Conservation (phyloP, 306 rosid species). For the Cucumis hystrix region DNA sequence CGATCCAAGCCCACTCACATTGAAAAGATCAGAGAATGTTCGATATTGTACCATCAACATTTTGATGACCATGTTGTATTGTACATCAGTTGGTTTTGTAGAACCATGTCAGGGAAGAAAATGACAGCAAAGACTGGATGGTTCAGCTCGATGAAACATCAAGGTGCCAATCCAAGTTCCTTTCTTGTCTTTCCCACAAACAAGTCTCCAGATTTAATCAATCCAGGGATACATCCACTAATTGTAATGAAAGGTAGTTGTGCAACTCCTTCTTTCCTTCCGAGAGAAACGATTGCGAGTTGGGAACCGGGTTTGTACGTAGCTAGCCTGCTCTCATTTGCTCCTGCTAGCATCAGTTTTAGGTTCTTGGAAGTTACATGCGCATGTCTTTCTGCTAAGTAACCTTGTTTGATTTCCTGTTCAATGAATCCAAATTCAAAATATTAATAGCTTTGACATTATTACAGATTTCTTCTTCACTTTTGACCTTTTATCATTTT, state of each 20-base stretch:
- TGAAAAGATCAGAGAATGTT: neutral
- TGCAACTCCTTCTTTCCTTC: slow-evolving; percentile 33
- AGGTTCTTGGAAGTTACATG: slow-evolving; percentile 18
- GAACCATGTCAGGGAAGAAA: neutral
- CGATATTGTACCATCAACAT: neutral
- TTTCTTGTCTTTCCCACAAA: slow-evolving; percentile 72
- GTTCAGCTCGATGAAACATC: neutral
- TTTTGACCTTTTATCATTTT: neutral
- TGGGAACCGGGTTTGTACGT: slow-evolving; percentile 12
- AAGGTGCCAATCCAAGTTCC: slow-evolving; percentile 38
- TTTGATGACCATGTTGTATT: neutral
- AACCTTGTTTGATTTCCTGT: slow-evolving; percentile 25
- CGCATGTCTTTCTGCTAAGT: slow-evolving; percentile 21
- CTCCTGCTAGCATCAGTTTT: slow-evolving; percentile 12
- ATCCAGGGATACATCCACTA: slow-evolving; percentile 49
- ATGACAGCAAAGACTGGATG: neutral
- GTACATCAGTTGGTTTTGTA: neutral
- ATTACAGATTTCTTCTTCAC: neutral
- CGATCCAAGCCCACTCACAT: neutral
- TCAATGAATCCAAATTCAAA: neutral
- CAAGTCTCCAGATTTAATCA: slow-evolving; percentile 65
- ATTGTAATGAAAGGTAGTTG: slow-evolving; percentile 47
- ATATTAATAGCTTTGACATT: neutral
- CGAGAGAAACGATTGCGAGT: slow-evolving; percentile 23
- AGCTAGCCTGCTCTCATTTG: slow-evolving; percentile 13